Conservation (phyloP, 2,329 filamentous ascomycete species). For the Ceratocystis alfenasii region DNA sequence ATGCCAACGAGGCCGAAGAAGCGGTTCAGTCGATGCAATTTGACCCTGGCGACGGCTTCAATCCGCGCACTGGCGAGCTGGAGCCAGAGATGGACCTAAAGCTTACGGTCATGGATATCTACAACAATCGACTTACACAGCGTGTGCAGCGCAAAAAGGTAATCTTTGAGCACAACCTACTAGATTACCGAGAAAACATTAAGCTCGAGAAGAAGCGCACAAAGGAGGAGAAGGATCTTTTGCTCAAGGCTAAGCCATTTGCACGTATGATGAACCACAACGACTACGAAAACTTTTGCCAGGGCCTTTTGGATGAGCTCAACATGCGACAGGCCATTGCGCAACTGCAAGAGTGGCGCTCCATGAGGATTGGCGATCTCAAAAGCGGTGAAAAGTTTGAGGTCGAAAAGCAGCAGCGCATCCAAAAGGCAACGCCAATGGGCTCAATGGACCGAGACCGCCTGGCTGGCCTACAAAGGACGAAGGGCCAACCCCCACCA, state of each 20-base stretch:
- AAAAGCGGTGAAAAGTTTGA: constrained; percentile 87
- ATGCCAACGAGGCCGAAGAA: constrained; percentile 95
- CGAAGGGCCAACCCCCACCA: constrained; percentile 51
- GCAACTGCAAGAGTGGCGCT: constrained; percentile 89
- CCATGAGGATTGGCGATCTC: constrained; percentile 70
- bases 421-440: constrained; percentile 58
- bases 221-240: constrained; percentile 82
- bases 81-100: constrained; percentile 97
- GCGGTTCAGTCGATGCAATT: constrained; percentile 98
- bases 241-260: constrained; percentile 92
- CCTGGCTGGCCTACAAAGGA: constrained; percentile 58
- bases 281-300: constrained; percentile 77
- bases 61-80: constrained; percentile 67
- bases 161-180: constrained; percentile 84
- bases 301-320: constrained; percentile 78
- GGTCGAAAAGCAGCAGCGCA: constrained; percentile 65
- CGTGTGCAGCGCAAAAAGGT: constrained; percentile 92
- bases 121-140: constrained; percentile 82
- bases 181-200: constrained; percentile 87
- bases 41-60: constrained; percentile 86
- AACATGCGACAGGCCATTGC: constrained; percentile 80
- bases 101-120: constrained; percentile 95
- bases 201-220: constrained; percentile 86
- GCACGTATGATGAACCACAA: constrained; percentile 90
- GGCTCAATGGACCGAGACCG: constrained; percentile 74